Conservation (phyloP, 768 basidiomycete species). For the Punctularia strigosozonata region DNA sequence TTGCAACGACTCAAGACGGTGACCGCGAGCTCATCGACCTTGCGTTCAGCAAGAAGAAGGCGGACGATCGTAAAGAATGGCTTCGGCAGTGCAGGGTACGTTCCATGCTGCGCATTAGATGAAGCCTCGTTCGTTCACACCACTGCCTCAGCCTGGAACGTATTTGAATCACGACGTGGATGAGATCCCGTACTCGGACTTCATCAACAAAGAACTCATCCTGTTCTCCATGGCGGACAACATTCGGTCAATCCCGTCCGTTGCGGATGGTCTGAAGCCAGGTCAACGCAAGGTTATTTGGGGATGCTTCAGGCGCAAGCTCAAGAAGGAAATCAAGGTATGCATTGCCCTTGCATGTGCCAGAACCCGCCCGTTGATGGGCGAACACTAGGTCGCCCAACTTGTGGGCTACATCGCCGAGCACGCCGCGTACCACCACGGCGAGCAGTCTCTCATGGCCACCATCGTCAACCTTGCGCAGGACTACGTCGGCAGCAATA, state of each 20-base stretch:
- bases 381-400: constrained; percentile 87
- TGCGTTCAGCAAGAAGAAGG: constrained; percentile 99
- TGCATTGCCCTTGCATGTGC: not conserved
- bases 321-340: constrained; percentile 88
- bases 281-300: constrained; percentile 96
- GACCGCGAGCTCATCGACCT: constrained; percentile 89
- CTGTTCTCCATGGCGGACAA: constrained; percentile 99
- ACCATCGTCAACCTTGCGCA: constrained; percentile 95
- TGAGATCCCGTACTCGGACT: constrained; percentile 82
- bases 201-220: constrained; percentile 96
- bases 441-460: constrained; percentile 73
- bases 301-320: constrained; percentile 90
- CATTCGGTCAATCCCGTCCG: constrained; percentile 91
- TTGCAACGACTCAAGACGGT: constrained; percentile 66
- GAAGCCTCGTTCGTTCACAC: not conserved
- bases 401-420: constrained; percentile 92
- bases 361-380: too few species aligned
- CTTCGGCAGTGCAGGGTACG: constrained; percentile 79
- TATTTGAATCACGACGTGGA: constrained; percentile 82
- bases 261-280: constrained; percentile 91
- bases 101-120: not conserved
- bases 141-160: constrained; percentile 65
- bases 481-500: constrained; percentile 91
- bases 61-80: constrained; percentile 98
- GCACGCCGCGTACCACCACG: constrained; percentile 94